Percentiles rank a stretch among this genome's conserved stretches.
Conservation (phyloP, 345 rosid species). For the Atalantia buxifolia region DNA sequence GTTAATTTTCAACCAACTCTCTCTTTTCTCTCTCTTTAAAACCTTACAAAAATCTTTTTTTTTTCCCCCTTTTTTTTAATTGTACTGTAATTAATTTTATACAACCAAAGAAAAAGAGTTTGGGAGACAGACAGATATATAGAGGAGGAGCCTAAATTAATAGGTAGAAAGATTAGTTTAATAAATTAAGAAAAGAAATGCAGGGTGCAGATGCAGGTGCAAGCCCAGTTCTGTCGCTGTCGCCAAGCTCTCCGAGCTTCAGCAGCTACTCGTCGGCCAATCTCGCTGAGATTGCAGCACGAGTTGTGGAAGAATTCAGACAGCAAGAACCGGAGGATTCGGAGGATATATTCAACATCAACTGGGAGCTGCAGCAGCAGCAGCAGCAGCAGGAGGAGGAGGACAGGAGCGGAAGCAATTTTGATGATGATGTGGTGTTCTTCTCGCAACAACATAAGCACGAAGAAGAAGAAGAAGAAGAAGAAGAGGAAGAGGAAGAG, state of each 20-base stretch:
- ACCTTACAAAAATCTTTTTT: too few species aligned
- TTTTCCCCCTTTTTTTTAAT: not conserved
- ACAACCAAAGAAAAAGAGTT: too few species aligned
- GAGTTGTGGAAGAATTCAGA: constrained; percentile 46
- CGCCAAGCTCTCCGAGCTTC: constrained; percentile 43
- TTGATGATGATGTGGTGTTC: too few species aligned
- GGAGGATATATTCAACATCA: not conserved
- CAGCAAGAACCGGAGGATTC: constrained; percentile 9
- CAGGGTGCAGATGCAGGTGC: constrained; percentile 13
- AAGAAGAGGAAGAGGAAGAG: not conserved
- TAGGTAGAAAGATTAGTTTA: not conserved
- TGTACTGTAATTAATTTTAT: not conserved
- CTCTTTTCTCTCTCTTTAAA: not conserved
- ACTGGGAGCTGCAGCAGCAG: not conserved
- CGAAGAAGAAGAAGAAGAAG: too few species aligned
- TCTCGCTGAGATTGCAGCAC: constrained; percentile 46
- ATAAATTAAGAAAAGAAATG: constrained; percentile 10
- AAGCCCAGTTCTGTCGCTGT: constrained; percentile 36
- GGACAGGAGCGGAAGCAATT: too few species aligned
- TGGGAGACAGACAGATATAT: too few species aligned
- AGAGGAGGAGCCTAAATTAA: not conserved
- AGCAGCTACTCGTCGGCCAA: constrained; percentile 34
- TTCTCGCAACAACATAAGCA: not conserved
- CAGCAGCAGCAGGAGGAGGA: not conserved
- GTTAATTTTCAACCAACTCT: not conserved